phyloP scores from a whole-genome alignment of 306 rosid species.

The Astragalus glycyphyllos region DNA sequence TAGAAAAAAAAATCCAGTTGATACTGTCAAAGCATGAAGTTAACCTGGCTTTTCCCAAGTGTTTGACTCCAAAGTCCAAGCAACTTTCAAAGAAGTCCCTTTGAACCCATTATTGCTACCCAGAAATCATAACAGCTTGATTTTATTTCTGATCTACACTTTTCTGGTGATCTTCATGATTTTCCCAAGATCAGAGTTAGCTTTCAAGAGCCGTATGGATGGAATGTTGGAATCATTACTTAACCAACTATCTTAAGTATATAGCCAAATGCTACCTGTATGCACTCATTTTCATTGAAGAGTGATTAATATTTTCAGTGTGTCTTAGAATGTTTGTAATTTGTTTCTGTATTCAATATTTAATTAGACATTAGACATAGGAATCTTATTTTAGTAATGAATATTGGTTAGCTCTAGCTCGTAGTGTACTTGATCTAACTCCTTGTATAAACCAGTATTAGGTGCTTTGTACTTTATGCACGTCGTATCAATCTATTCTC shows the following conservation, averaged over 20 bases:
- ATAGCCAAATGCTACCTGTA: background rate
- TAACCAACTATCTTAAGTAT: slow-evolving; percentile 5
- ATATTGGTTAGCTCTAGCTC: background rate
- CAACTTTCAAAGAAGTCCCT: background rate
- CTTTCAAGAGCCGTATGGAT: slow-evolving; percentile 17
- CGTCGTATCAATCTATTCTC: background rate
- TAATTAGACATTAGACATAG: background rate
- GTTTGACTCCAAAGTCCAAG: background rate
- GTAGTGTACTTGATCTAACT: slow-evolving; percentile 12
- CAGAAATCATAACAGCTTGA: slow-evolving; percentile 10
- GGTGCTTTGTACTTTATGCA: slow-evolving; percentile 16
- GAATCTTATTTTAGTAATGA: background rate
- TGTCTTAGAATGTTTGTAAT: background rate
- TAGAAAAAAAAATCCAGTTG: background rate
- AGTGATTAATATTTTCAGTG: background rate
- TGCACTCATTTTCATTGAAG: background rate
- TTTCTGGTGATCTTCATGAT: background rate
- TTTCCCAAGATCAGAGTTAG: slow-evolving; percentile 9
- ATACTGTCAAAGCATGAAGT: background rate
- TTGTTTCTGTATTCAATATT: background rate
- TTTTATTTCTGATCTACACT: background rate
- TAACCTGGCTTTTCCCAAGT: background rate
- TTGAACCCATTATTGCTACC: background rate
- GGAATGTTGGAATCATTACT: slow-evolving; percentile 5
- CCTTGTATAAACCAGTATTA: background rate